Base-by-base conservation (phyloP, 345 rosid species). In the Erodium maritimum region DNA sequence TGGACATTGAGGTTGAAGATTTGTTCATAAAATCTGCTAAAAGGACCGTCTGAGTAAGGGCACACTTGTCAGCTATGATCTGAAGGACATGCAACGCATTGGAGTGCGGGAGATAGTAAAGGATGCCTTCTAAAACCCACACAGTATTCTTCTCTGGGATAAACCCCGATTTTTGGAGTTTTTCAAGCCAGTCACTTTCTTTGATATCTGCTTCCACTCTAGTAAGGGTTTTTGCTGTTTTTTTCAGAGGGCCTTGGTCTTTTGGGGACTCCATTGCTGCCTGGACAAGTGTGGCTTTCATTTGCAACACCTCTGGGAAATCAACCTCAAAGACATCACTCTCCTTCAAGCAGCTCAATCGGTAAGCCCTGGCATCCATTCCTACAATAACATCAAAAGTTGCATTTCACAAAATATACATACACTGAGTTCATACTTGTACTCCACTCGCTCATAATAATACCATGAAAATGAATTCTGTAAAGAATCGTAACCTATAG, bases 1-100 rank as follows among this genome's bases (percentile, higher is more conserved):
- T 79, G n/a, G 83, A 76, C 37, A 84, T 71, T 5, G 83, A 73
- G 50, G 93, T 86, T 16, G 96, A 82, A 17, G 83, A 82, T 71
- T 88, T 81, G 73, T 88, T 88, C 96, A 91, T 91, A 70, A 91
- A 91, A 78, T 91, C 98, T 22, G 95, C 96, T 69, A 91, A 73
- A 50, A 91, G 95, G 71, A 84, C 80, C 13, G 93, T 86, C 56
- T 76, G 75, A 62, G 84, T 75, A 42, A 77, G 68, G 48, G 65
- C 60, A 37, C 96, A 75, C 69, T 81, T 80, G 48, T 82, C 83
- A 52, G 95, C 96, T 69, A 91, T 80, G 78, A 76, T 69, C 64
- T 84, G 81, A 75, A 91, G 84, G 50, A 91, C 90, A 68, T 91
- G 87, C 93, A 79, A 82, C 58, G 98, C 96, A 21, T 88, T 79